A percentile compares a stretch with the other conserved stretches of the same genome.
phyloP scores from a whole-genome alignment of 768 basidiomycete genomes.

The Boletus sensibilis region DNA sequence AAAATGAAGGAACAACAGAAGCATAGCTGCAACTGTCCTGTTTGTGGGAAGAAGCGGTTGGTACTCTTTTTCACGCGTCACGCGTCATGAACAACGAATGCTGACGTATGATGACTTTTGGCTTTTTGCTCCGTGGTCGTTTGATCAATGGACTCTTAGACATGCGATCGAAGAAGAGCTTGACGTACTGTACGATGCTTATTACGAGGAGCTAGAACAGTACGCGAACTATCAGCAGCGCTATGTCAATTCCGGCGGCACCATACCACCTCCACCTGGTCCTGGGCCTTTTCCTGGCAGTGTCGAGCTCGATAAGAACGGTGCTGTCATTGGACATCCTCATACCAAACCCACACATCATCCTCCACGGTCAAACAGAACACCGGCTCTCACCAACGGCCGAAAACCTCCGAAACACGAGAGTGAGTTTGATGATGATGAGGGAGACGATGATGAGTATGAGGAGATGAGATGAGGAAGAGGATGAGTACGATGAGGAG shows the following conservation, averaged over 20 bases:
- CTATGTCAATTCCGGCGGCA: conserved; percentile 88
- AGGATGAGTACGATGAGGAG: conserved; percentile 55
- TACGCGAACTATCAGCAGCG: conserved; percentile 98
- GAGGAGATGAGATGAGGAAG: conserved; percentile 59
- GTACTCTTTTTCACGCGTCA: conserved; percentile 38
- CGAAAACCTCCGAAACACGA: conserved; percentile 52
- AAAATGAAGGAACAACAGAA: conserved; percentile 99
- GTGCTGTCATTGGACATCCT: conserved; percentile 53
- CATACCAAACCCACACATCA: conserved; percentile 36
- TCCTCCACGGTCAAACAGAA: conserved; percentile 38
- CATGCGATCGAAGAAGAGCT: conserved; percentile 99
- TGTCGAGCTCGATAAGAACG: conserved; percentile 94
- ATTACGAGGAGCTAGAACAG: conserved; percentile 99
- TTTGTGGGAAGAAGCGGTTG: conserved; percentile 95
- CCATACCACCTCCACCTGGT: conserved; percentile 87
- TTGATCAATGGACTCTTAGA: conserved; percentile 41
- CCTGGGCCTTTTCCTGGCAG: conserved; percentile 98
- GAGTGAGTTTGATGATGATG: conserved; percentile 67
- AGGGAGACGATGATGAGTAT: conserved; percentile 52
- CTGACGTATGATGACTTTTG: conserved; percentile 25
- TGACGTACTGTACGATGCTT: conserved; percentile 99
- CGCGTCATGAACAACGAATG: conserved; percentile 16
- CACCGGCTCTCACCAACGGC: conserved; percentile 33
- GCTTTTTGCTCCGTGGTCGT: conserved; percentile 21
- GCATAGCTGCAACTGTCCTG: conserved; percentile 92